Evolutionary conservation across 208 protist genomes (phyloP), one percentile per base, ranked within the genome.

Genomic region (Porcisia deanei): DNA sequence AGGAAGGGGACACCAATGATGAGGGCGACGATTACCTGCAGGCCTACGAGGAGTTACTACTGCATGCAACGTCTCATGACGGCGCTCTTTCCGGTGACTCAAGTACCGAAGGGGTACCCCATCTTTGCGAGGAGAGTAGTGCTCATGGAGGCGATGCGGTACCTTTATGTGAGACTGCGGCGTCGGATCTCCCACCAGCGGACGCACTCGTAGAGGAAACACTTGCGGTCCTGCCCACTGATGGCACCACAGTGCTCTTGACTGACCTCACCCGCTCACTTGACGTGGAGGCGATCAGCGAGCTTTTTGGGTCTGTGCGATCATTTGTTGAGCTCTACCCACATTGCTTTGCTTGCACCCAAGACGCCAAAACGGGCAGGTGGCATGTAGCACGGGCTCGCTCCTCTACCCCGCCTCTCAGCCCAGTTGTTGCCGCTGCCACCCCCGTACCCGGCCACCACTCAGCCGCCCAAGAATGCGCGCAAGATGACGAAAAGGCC

Each of bases 31-130:
- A 84, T 55, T 88, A 84, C 47, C 80, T 93, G 37, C 85, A 92
- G 55, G 91, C 86, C 9, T 95, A 93, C 75, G 91, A 95, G 67
- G 83, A 85, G 6, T 57, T 95, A 16, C 77, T 95, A 41, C 41
- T 93, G 16, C 69, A 84, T 57, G 72, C 72, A 0, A 63, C 41
- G n/a, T 53, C 71, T 25, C 12, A 43, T 55, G 71, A 47, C 34
- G 41, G 58, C 25, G 30, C 60, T n/a, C 57, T 30, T 45, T n/a
- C 20, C 5, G 22, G 34, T 54, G 57, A 55, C 43, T 6, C 49
- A 25, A n/a, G 18, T 9, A 25, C n/a, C n/a, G 66, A 39, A n/a
- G 16, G 12, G 25, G 3, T 71, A 20, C 14, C 4, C 47, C 18
- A 39, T 25, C 1, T 43, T 37, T 18, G 16, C 9, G 43, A 18